Evolutionary conservation across 2,329 filamentous ascomycete genomes (phyloP).

Genomic region (Cordyceps militaris): DNA sequence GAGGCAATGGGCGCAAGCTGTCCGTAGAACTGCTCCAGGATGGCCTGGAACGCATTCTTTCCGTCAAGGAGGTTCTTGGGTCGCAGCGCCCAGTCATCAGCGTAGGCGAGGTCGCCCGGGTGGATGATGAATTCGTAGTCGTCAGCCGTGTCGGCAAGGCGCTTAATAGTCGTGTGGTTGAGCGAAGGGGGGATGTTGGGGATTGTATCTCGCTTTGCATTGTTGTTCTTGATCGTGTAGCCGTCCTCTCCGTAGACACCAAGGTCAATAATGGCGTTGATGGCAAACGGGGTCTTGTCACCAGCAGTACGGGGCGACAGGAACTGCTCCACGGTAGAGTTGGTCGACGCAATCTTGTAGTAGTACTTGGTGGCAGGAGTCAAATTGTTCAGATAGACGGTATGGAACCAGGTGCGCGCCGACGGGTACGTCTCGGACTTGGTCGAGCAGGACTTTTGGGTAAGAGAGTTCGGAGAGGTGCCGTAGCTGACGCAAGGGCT

Average conservation of each 20-base stretch:
- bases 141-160: slow-evolving; percentile 43
- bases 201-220: slow-evolving; percentile 41
- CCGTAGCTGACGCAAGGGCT: slow-evolving; percentile 47
- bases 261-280: slow-evolving; percentile 43
- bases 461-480: slow-evolving; percentile 32
- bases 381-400: slow-evolving; percentile 39
- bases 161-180: slow-evolving; percentile 52
- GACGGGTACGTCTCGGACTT: slow-evolving; percentile 43
- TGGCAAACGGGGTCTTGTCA: slow-evolving; percentile 47
- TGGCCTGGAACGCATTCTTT: slow-evolving; percentile 46
- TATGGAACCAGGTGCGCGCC: slow-evolving; percentile 47
- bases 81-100: slow-evolving; percentile 48
- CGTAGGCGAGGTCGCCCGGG: slow-evolving; percentile 50
- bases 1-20: slow-evolving; percentile 36
- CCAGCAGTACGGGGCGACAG: slow-evolving; percentile 33
- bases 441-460: slow-evolving; percentile 35
- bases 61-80: slow-evolving; percentile 40
- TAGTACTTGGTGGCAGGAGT: slow-evolving; percentile 50
- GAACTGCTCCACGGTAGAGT: slow-evolving; percentile 48
- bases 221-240: slow-evolving; percentile 29
- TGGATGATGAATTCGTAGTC: slow-evolving; percentile 50
- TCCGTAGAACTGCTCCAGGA: slow-evolving; percentile 48
- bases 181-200: slow-evolving; percentile 42
- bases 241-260: slow-evolving; percentile 35
- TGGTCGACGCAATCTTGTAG: slow-evolving; percentile 51